Evolutionary conservation across 2,329 filamentous ascomycete species (phyloP).

Genomic region (Fusarium odoratissimum): DNA sequence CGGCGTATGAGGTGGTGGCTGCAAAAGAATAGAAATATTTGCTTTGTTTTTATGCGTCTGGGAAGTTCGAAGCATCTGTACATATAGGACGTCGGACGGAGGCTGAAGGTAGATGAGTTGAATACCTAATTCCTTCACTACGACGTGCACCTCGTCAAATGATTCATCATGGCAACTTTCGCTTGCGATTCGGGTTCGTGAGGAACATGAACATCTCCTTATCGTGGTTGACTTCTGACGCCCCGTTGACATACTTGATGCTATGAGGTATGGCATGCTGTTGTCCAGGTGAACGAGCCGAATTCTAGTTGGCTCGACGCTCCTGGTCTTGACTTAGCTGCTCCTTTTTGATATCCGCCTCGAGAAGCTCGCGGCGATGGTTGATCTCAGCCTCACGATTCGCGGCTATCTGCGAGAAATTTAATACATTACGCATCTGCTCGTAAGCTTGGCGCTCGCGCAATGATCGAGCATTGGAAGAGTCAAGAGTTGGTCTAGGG

Average conservation of each 20-base stretch:
- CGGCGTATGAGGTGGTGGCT: constrained; percentile 58
- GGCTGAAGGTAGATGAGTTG: constrained; percentile 49
- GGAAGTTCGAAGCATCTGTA: constrained; percentile 52
- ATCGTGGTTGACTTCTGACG: constrained; percentile 1
- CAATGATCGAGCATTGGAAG: constrained; percentile 19
- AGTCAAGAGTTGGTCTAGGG: constrained; percentile 33
- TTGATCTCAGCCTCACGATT: constrained; percentile 43
- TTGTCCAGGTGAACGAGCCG: constrained; percentile 5
- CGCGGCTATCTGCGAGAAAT: constrained; percentile 35
- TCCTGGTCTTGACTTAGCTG: constrained; percentile 24
- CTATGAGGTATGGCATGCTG: not conserved
- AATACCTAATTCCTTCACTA: constrained; percentile 42
- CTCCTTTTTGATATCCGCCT: constrained; percentile 42
- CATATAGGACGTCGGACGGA: constrained; percentile 52
- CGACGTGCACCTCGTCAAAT: constrained; percentile 30
- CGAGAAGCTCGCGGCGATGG: constrained; percentile 20
- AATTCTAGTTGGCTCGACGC: constrained; percentile 33
- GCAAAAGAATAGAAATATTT: constrained; percentile 53
- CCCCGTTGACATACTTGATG: constrained; percentile 21
- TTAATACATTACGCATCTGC: constrained; percentile 36
- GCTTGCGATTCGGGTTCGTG: constrained; percentile 21
- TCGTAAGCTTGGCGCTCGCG: constrained; percentile 39
- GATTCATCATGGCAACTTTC: constrained; percentile 3
- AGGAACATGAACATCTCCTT: constrained; percentile 37
- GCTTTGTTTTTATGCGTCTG: constrained; percentile 48